Percentiles rank a stretch among this genome's conserved stretches.
phyloP scores from a whole-genome alignment of 1,284 basidiomycete genomes.

The Sporisorium exsertum region DNA sequence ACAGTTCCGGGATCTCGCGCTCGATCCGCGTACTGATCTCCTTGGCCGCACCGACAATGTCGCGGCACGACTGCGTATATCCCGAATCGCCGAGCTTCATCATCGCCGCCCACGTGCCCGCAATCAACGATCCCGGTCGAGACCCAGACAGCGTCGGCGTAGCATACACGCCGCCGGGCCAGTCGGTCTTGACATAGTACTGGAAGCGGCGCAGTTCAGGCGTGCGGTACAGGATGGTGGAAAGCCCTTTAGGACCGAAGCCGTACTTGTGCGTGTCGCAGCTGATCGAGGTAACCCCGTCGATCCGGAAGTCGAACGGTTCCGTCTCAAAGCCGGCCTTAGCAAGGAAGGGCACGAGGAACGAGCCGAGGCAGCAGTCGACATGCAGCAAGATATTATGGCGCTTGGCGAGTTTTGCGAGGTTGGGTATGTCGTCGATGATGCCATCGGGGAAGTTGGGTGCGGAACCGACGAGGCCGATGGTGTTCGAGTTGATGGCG shows the following conservation, averaged over 20 bases:
- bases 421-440: constrained; percentile 83
- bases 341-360: constrained; percentile 67
- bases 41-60: constrained; percentile 82
- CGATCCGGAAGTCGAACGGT: constrained; percentile 67
- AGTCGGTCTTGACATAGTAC: constrained; percentile 68
- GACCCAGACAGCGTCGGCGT: constrained; percentile 58
- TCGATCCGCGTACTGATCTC: constrained; percentile 78
- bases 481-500: constrained; percentile 67
- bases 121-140: constrained; percentile 90
- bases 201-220: constrained; percentile 62
- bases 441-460: constrained; percentile 76
- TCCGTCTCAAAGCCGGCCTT: constrained; percentile 61
- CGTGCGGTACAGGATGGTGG: constrained; percentile 62
- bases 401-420: constrained; percentile 80
- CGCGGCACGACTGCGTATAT: constrained; percentile 86
- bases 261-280: constrained; percentile 70
- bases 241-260: constrained; percentile 67
- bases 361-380: constrained; percentile 70
- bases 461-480: constrained; percentile 85
- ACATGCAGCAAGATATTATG: constrained; percentile 90
- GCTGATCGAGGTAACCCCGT: constrained; percentile 66
- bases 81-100: constrained; percentile 91
- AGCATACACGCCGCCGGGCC: constrained; percentile 69
- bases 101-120: constrained; percentile 96
- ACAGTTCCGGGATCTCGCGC: constrained; percentile 78